Evolutionary conservation across 164 flowering plant species (phyloP), one percentile per base, ranked within the genome.

Genomic region (Aristolochia californica): DNA sequence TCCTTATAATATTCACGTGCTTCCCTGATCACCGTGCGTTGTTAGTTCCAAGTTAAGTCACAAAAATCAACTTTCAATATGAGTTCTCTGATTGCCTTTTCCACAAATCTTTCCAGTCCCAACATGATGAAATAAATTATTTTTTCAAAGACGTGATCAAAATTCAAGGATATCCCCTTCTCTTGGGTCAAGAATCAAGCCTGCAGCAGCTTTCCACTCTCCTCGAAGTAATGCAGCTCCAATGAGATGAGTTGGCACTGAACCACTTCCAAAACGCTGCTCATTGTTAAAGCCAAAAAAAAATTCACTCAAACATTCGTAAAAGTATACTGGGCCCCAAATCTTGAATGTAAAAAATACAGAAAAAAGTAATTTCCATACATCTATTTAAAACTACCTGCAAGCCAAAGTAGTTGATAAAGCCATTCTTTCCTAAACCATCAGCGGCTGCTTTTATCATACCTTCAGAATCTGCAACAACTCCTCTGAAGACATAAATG

Each of bases 181-280:
- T 74, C 97, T 84, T 60, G 98, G 98, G 78, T 89, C 94, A 65
- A 93, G 95, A 73, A 93, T 78, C 87, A 89, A 62, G 74, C 51
- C 63, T 13, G 80, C 85, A 59, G 84, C 90, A 70, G 59, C 55
- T 73, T 83, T 74, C 98, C 98, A 93, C 72, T 93, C 97, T 68
- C 98, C 98, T 64, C 90, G 78, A 56, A 93, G 80, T 70, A 93
- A 76, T 55, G 85, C 68, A 23, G 96, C 95, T 56, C 98, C 98
- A 74, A 93, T 70, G 38, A 72, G 75, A 63, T 87, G 86, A 63
- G 97, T 93, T 68, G 98, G 88, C 56, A 93, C 83, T 26, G 97
- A 77, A 64, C 96, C 93, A 80, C 88, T 89, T 66, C 98, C 98
- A 79, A 93, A 93, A 43, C 96, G 88, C 98, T 89, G 82, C 18